Evolutionary conservation across 2,329 filamentous ascomycete genomes (phyloP), one percentile per base, ranked within the genome.

Genomic region (Parastagonospora avenae): DNA sequence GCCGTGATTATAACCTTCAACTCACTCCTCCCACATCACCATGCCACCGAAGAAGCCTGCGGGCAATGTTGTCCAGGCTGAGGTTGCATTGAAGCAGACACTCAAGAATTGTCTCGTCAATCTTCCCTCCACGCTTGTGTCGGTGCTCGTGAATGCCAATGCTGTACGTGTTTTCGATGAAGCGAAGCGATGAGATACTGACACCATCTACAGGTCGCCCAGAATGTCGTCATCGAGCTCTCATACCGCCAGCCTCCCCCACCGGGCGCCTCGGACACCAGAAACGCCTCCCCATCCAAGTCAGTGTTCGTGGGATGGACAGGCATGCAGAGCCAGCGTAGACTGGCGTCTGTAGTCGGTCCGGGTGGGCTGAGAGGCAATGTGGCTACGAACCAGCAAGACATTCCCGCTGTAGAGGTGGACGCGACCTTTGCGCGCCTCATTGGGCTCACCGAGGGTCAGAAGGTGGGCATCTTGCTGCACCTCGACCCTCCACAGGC

Each of bases 81-180:
- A 96, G 77, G 83, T 97, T 60, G 89, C 89, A 47, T 83, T 97
- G 54, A 85, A 91, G 41, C 90, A 92, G 62, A 74, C 67, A 14
- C 82, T 97, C 52, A 95, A 96, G 80, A 97, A 89, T 74, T 99
- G 94, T 76, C 82, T 99, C 45, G 90, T 96, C 72, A 97, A 97
- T 76, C 83, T 99, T 43, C 94, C 94, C 41, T 77, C 90, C 4
- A 88, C 90, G 24, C 80, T 99, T 49, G 92, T 95, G 49, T 88
- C 90, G 31, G 77, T 96, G 46, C 84, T 99, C 42, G 85, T 93
- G 63, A 96, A 92, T 76, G 84, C 92, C 63, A 95, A 97, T 71
- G 92, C 92, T 37, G 90, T 96, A 81, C 76, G 89, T 72, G 16
- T 16, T 44, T 40, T 52, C 27, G 16, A 39, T 14, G 30, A 9